Evolutionary conservation across 805 yeast genomes (phyloP).

Genomic region (Hanseniaspora hatyaiensis): DNA sequence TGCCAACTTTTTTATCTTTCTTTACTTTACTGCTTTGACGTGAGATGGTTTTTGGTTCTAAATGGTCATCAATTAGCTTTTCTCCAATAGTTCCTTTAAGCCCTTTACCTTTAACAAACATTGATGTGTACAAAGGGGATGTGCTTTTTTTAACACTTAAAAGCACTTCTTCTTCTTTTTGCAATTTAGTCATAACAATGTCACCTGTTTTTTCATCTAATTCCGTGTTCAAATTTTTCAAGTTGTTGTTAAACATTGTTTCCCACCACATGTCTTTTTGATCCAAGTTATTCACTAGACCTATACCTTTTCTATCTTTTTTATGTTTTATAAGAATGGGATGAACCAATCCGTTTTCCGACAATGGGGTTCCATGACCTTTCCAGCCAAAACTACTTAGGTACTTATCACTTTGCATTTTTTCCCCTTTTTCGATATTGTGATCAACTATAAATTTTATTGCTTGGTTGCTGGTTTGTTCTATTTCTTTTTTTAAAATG

Average conservation of each 20-base stretch:
- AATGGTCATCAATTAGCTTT: slow-evolving; percentile 13
- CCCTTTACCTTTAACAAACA: slow-evolving; percentile 83
- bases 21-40: slow-evolving; percentile 12
- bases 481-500: neutral
- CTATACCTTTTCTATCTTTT: slow-evolving; percentile 81
- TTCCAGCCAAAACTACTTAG: slow-evolving; percentile 77
- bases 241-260: slow-evolving; percentile 81
- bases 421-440: neutral
- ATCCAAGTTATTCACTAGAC: slow-evolving; percentile 51
- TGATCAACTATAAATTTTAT: neutral
- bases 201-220: slow-evolving; percentile 23
- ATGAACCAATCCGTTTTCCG: slow-evolving; percentile 63
- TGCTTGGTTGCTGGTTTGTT: neutral
- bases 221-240: slow-evolving; percentile 59
- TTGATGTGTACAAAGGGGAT: slow-evolving; percentile 60
- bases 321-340: slow-evolving; percentile 87
- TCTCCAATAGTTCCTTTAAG: slow-evolving; percentile 59
- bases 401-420: slow-evolving; percentile 70
- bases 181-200: slow-evolving; percentile 36
- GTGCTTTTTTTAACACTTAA: slow-evolving; percentile 38
- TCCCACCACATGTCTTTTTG: slow-evolving; percentile 97
- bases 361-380: slow-evolving; percentile 70
- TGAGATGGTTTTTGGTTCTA: slow-evolving; percentile 14
- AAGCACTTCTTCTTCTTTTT: slow-evolving; percentile 40
- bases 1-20: slow-evolving; percentile 17